These are phyloP conservation scores for Aspergillus fischeri DNA, from an alignment of 2,329 filamentous ascomycete genomes.

Conservation along the genomic window DNA sequence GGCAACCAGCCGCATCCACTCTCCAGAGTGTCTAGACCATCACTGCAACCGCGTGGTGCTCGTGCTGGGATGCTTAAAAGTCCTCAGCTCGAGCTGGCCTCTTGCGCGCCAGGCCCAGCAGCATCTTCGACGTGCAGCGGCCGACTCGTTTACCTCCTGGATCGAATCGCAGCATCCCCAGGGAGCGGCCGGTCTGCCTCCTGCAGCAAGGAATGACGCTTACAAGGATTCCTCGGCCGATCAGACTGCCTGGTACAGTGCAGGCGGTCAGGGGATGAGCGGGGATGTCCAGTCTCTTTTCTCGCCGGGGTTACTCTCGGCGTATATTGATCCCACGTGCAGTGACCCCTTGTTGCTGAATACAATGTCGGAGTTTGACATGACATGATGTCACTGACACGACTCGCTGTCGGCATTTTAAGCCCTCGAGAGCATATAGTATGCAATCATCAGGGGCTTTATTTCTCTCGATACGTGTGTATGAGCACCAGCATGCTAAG, in stretches of 20 bases:
- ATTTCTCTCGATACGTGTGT: not conserved
- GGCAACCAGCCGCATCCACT: constrained; percentile 30
- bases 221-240: not conserved
- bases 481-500: not conserved
- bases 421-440: not conserved
- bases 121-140: constrained; percentile 23
- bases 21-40: constrained; percentile 35
- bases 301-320: constrained; percentile 22
- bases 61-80: constrained; percentile 33
- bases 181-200: not conserved
- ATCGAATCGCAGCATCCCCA: constrained; percentile 7
- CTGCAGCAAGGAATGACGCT: not conserved
- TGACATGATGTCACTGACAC: not conserved
- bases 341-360: not conserved
- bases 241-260: not conserved
- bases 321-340: constrained; percentile 29
- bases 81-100: constrained; percentile 26
- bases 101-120: constrained; percentile 27
- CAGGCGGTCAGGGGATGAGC: not conserved
- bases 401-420: not conserved
- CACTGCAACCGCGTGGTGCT: constrained; percentile 35
- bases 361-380: not conserved
- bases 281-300: constrained; percentile 23
- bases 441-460: not conserved
- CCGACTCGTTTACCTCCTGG: constrained; percentile 18